Base-by-base conservation (phyloP, 306 rosid species). In the Glycine soja region DNA sequence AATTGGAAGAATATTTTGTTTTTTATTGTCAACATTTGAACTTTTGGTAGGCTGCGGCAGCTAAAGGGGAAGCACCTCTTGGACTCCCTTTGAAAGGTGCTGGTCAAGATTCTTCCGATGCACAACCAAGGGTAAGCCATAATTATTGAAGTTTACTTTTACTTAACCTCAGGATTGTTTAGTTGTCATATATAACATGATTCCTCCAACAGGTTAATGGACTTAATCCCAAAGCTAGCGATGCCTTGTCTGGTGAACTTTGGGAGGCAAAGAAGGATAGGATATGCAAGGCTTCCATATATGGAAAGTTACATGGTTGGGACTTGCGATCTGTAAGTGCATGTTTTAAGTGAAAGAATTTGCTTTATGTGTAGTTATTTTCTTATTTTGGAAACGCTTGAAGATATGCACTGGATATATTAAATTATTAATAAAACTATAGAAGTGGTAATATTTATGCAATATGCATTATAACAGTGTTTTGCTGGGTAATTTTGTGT, bases 21-120 rank as follows among this genome's bases (percentile, higher is more conserved):
- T 24, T 18, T 61, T 75, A 34, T 8, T 69, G 63, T 50, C 56
- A 63, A 79, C 81, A 69, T 82, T 83, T 84, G 72, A 66, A 64
- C 57, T 74, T 81, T 84, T 77, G 74, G 66, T 89, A 96, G 99
- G 99, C 99, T 65, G 99, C 99, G 14, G 99, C 99, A 64, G 98
- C 98, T 7, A 96, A 96, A 84, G 99, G 99, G 18, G 99, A 96
- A 88, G 99, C 99, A 75, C 99, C 99, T 83, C 91, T 90, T 83
- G 98, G 99, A 81, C 98, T 96, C 43, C 99, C 99, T 72, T 85
- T 93, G 83, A 96, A 93, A 89, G 98, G 98, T 83, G 94, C 98
- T 58, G 97, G 98, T 80, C 99, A 93, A 92, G 98, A 96, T 85
- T 92, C 99, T 15, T 81, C 97, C 43, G 99, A 96, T 86, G 87